These are phyloP conservation scores for Lasiosphaeriaceae sp. DNA, from an alignment of 495 filamentous ascomycete species.

Conservation along the genomic window DNA sequence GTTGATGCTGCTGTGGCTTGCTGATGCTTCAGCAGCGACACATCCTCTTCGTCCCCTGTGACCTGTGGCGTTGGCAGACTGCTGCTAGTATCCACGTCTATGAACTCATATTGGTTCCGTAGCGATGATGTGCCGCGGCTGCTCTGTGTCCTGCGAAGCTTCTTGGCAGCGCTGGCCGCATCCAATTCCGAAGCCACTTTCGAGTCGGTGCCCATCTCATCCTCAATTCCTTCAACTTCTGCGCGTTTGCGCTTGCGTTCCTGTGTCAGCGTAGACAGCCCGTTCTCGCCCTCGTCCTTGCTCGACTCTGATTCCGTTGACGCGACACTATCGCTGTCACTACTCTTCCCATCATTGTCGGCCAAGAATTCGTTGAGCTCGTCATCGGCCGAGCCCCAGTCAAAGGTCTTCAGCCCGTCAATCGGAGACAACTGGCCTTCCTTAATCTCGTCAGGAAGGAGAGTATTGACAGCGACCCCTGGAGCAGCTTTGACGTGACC, in stretches of 20 bases:
- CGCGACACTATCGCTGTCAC: slow-evolving; percentile 27
- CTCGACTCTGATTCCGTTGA: not conserved
- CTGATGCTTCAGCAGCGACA: not conserved
- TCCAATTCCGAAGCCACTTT: not conserved
- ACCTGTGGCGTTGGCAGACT: slow-evolving; percentile 49
- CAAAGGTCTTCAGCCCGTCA: slow-evolving; percentile 48
- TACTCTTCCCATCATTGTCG: slow-evolving; percentile 29
- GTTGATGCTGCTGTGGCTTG: not conserved
- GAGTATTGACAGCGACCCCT: slow-evolving; percentile 29
- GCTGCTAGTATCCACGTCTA: slow-evolving; percentile 9
- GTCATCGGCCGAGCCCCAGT: slow-evolving; percentile 63
- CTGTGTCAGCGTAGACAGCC: not conserved
- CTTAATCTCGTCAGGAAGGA: slow-evolving; percentile 43
- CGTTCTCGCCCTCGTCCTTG: slow-evolving; percentile 1
- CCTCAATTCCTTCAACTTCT: slow-evolving; percentile 33
- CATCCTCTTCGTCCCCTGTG: slow-evolving; percentile 50
- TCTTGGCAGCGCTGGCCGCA: slow-evolving; percentile 15
- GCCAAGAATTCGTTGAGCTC: slow-evolving; percentile 76
- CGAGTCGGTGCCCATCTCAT: slow-evolving; percentile 4
- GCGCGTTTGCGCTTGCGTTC: slow-evolving; percentile 18
- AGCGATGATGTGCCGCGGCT: slow-evolving; percentile 17
- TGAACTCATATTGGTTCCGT: slow-evolving; percentile 21
- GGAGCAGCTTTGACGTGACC: no score
- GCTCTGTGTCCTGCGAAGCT: slow-evolving; percentile 19
- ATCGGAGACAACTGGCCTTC: slow-evolving; percentile 51